A percentile compares a stretch with the other conserved stretches of the same genome.
phyloP scores from a whole-genome alignment of 352 stramenopile genomes.

The Ophiocytium majus region DNA sequence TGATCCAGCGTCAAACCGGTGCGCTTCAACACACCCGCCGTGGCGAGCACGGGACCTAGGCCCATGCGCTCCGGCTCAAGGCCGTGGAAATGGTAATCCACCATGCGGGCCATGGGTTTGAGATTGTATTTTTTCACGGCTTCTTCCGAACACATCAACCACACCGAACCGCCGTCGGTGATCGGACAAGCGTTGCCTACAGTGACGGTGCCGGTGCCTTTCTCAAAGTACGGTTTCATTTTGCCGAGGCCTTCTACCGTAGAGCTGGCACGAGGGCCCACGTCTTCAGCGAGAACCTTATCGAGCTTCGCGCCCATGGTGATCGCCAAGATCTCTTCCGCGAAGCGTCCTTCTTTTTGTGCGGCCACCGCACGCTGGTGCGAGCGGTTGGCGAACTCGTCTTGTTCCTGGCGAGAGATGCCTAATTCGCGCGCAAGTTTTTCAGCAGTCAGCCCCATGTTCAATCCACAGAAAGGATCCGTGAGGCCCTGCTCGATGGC shows the following conservation, averaged over 20 bases:
- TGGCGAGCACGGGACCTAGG: background rate
- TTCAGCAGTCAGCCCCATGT: constrained; percentile 1
- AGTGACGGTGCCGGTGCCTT: background rate
- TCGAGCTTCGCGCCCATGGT: background rate
- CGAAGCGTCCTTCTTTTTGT: background rate
- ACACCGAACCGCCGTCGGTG: background rate
- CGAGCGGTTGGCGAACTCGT: constrained; percentile 1
- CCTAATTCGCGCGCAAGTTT: background rate
- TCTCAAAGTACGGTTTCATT: constrained; percentile 12
- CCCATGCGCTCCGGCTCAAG: constrained; percentile 4
- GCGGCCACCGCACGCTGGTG: background rate
- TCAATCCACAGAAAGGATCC: background rate
- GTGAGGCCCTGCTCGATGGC: constrained; percentile 14
- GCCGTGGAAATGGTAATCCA: constrained; percentile 11
- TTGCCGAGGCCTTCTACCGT: background rate
- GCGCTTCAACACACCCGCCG: background rate
- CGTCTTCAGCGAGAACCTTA: background rate
- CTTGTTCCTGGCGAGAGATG: background rate
- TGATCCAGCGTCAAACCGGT: background rate
- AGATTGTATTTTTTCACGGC: constrained; percentile 13
- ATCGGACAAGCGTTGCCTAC: constrained; percentile 11
- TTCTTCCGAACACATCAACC: background rate
- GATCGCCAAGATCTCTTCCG: background rate
- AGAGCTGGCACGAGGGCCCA: background rate
- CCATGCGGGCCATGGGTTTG: constrained; percentile 4